Evolutionary conservation across 164 flowering plant species (phyloP), one percentile per base, ranked within the genome.

Genomic region (Liquidambar formosana): DNA sequence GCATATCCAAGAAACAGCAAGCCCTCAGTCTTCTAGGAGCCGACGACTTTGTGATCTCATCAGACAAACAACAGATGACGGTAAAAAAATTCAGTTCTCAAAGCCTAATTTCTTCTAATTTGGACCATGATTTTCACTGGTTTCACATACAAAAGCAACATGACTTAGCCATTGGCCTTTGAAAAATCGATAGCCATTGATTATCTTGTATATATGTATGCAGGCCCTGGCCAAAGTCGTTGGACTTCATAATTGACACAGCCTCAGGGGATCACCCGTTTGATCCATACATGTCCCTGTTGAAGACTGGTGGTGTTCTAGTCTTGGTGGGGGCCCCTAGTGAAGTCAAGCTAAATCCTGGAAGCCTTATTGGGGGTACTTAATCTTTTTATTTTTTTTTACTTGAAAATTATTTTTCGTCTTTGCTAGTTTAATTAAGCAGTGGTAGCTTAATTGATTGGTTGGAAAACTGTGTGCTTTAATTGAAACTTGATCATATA

Each of bases 231-330:
- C 68, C 8, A 85, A 79, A 44, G n/a, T 82, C 90, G 46, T 69
- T 89, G 12, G 92, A 91, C 77, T 91, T 90, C 71, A 87, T 93
- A 22, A 57, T 93, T 15, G 92, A 90, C 75, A 79, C 92, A 2
- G 96, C 96, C 56, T 87, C 98, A 4, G 98, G 97, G 12, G 93
- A 89, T 82, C 94, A 90, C 70, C 82, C 88, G 56, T 88, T 92
- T 66, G 97, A 94, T 84, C 83, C 77, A 25, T 94, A 85, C 83
- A 59, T 91, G 89, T 78, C 91, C 0, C 77, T 85, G 63, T 68
- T 94, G 80, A 90, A 92, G 82, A 81, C 82, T 18, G 65, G 14
- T 51, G 98, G 94, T 21, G 78, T 82, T 61, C 77, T 87, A 8
- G 92, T 73, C 43, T 77, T 90, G 21, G 97, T 94, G 26, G 97